Evolutionary conservation across 352 stramenopile genomes (phyloP), one percentile per base, ranked within the genome.

Genomic region (Globisporangium perplexum): DNA sequence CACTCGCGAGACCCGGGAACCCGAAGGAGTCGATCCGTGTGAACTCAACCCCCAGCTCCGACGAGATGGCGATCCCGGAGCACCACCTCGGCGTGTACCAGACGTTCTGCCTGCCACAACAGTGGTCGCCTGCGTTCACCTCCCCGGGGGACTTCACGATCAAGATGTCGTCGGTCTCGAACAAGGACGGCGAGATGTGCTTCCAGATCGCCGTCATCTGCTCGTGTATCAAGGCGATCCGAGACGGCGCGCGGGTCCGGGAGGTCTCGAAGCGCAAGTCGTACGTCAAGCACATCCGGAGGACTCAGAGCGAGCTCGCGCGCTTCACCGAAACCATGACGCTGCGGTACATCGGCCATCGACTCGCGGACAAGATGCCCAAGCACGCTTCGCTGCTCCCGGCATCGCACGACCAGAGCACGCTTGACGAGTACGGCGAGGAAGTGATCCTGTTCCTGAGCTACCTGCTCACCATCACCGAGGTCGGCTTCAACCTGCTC

Each of bases 71-170:
- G 23, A 77, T 90, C 43, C 77, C 83, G 1, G 76, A 88, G n/a
- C 73, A 73, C 46, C 65, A 88, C 45, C 67, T 86, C 49, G 77
- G 66, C 41, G 50, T 86, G 18, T 90, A 83, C 51, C 73, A 86
- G 33, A 65, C 65, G 48, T 93, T 88, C 33, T 90, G 75, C 22
- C 64, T 72, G 33, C 77, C 75, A 12, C 74, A 77, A 7, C 71
- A 56, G 8, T 93, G 83, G 83, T 93, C 83, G 20, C 72, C 75
- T 1, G 74, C 74, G 23, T 93, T 93, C 61, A 74, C 83, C 4
- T 83, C 74, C 2, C 73, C 83, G 2, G 77, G 76, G 1, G 83
- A 93, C 49, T 93, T 90, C 48, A 93, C 83, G 2, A 70, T 90
- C 51, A 85, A 84, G 42, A 80, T 88, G 57, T 61, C 71, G 3